Conservation (phyloP, 805 yeast species). For the Cyberlindnera mississippiensis region DNA sequence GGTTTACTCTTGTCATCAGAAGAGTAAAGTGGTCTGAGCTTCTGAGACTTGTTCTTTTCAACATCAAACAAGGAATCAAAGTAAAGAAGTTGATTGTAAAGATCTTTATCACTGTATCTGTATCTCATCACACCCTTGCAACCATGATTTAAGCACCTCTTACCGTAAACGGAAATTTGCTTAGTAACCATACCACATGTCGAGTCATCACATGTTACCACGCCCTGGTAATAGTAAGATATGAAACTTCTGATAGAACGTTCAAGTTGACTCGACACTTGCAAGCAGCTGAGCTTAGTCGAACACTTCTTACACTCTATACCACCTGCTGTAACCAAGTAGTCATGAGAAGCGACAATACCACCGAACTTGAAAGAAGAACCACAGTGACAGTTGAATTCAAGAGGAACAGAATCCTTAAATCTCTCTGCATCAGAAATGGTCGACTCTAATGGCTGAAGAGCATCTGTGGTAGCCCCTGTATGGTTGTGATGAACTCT, state of each 20-base stretch:
- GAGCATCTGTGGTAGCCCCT: conserved; percentile 30
- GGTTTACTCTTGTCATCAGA: conserved; percentile 33
- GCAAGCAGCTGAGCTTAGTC: conserved; percentile 44
- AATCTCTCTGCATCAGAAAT: conserved; percentile 82
- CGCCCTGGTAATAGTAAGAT: conserved; percentile 77
- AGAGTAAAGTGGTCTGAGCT: conserved; percentile 50
- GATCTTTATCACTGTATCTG: conserved; percentile 69
- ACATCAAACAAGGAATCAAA: conserved; percentile 76
- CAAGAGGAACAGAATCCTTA: conserved; percentile 53
- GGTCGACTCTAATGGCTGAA: conserved; percentile 77
- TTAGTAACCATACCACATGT: conserved; percentile 78
- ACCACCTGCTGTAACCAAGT: conserved; percentile 64
- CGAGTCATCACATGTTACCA: conserved; percentile 80
- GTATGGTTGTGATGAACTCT: conserved; percentile 30
- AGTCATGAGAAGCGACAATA: conserved; percentile 56
- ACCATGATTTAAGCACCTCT: conserved; percentile 60
- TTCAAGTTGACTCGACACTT: conserved; percentile 72
- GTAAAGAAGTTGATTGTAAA: conserved; percentile 84
- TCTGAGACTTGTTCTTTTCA: conserved; percentile 61
- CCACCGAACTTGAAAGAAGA: conserved; percentile 68
- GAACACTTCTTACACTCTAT: conserved; percentile 64
- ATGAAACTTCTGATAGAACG: conserved; percentile 64
- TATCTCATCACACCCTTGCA: conserved; percentile 79
- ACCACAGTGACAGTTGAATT: conserved; percentile 61
- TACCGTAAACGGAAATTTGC: conserved; percentile 86